Evolutionary conservation across 345 rosid species (phyloP).

Genomic region (Raphanus sativus): DNA sequence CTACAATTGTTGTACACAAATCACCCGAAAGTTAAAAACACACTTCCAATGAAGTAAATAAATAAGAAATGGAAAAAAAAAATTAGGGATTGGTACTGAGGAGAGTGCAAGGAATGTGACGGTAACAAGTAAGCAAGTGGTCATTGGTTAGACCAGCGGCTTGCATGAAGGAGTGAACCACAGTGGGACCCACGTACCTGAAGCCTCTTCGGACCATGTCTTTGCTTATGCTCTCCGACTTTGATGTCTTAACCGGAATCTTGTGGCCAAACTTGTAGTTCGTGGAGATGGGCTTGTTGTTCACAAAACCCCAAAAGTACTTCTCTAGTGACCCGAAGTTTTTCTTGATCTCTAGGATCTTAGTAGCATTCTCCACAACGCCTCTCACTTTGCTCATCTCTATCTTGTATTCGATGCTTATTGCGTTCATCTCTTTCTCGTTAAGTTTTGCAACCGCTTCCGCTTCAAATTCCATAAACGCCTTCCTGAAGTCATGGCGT

Average conservation of each 20-base stretch:
- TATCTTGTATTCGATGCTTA: slow-evolving; percentile 30
- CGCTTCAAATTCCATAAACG: slow-evolving; percentile 34
- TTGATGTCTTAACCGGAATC: slow-evolving; percentile 65
- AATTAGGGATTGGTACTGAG: slow-evolving; percentile 17
- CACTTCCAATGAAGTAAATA: slow-evolving; percentile 21
- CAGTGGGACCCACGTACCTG: slow-evolving; percentile 65
- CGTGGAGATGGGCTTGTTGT: slow-evolving; percentile 45
- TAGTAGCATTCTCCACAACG: slow-evolving; percentile 32
- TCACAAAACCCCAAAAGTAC: slow-evolving; percentile 65
- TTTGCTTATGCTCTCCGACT: slow-evolving; percentile 66
- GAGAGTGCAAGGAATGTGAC: slow-evolving; percentile 34
- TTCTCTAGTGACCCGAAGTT: slow-evolving; percentile 50
- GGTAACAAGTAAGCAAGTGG: slow-evolving; percentile 55
- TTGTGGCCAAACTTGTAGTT: slow-evolving; percentile 52
- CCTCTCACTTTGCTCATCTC: slow-evolving; percentile 41
- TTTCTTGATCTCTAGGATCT: slow-evolving; percentile 33
- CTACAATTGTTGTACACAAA: slow-evolving; percentile 19
- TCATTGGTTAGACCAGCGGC: slow-evolving; percentile 66
- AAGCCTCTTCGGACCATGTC: slow-evolving; percentile 66
- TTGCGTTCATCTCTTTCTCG: slow-evolving; percentile 33
- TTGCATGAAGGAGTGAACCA: slow-evolving; percentile 69
- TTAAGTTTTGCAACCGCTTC: slow-evolving; percentile 28
- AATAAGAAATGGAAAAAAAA: neutral
- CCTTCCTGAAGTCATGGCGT: slow-evolving; percentile 30
- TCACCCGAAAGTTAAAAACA: slow-evolving; percentile 33